Percentiles rank a stretch among this genome's conserved stretches.
Conservation (phyloP, 257 asterid species). For the Anisodus tanguticus region DNA sequence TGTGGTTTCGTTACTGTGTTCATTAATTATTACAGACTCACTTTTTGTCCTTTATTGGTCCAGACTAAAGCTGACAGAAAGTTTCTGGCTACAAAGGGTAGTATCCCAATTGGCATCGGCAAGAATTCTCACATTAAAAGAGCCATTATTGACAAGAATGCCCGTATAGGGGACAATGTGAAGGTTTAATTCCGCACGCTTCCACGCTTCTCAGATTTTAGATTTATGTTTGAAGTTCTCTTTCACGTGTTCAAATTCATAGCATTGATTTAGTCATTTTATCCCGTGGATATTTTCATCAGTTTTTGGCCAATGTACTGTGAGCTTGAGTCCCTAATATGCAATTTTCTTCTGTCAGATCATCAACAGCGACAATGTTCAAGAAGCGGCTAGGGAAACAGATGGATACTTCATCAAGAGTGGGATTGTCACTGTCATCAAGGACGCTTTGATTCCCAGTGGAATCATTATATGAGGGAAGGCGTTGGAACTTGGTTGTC, state of each 20-base stretch:
- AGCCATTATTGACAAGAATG: slow-evolving; percentile 94
- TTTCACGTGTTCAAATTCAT: background rate
- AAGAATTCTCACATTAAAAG: slow-evolving; percentile 76
- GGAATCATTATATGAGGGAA: slow-evolving; percentile 63
- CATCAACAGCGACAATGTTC: slow-evolving; percentile 68
- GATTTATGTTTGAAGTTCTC: background rate
- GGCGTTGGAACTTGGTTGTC: background rate
- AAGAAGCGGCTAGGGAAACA: slow-evolving; percentile 95
- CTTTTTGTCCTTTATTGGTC: slow-evolving; percentile 27
- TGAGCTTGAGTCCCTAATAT: background rate
- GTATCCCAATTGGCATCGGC: slow-evolving; percentile 89
- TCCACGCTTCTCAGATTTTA: background rate
- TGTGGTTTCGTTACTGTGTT: background rate
- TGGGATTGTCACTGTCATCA: slow-evolving; percentile 84
- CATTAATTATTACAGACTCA: background rate
- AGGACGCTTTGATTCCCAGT: slow-evolving; percentile 84
- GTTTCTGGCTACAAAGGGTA: slow-evolving; percentile 68
- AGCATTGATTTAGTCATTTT: background rate
- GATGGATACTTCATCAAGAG: slow-evolving; percentile 96
- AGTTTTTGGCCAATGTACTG: background rate
- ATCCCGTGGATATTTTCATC: background rate
- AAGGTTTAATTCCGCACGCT: slow-evolving; percentile 49
- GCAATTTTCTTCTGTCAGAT: slow-evolving; percentile 48
- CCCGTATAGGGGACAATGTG: slow-evolving; percentile 82
- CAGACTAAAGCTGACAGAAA: slow-evolving; percentile 87